Evolutionary conservation across 208 protist genomes (phyloP), one percentile per base, ranked within the genome.

Genomic region (Trypanosomatidae sp.): DNA sequence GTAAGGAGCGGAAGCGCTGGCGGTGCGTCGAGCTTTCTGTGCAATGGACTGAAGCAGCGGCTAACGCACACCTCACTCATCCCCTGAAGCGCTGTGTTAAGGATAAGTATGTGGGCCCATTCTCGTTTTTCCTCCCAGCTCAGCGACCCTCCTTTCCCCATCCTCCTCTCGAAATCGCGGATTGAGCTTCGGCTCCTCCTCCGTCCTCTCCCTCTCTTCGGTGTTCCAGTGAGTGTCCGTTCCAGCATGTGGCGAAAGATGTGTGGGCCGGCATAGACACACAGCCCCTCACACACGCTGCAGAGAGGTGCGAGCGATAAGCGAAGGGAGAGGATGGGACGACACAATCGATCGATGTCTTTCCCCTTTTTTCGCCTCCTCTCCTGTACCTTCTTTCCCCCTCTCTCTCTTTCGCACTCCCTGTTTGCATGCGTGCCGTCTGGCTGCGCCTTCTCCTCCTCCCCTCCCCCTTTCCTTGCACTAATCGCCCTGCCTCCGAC

Each of bases 311-410:
- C n/a, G 25, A 17, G 10, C 13, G 17, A 22, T 10, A 39, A 33
- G 10, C 17, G 30, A 10, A 13, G 56, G 12, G 2, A 3, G 22
- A 30, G 30, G n/a, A 39, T 5, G 52, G 1, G 52, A 15, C 25
- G 52, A 58, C 3, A 4, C 30, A 36, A 15, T 4, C 56, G 9
- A 41, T 17, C 33, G 3, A 46, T 67, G 62, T 66, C 10, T 46
- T 25, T 43, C 12, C 59, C 28, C 36, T 64, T 64, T 64, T 64
- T 64, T 64, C 25, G 15, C n/a, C n/a, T n/a, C n/a, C n/a, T n/a
- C n/a, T n/a, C n/a, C n/a, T n/a, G 25, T 47, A 9, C 62, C 43
- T 47, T 66, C 0, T 9, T n/a, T n/a, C n/a, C n/a, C n/a, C n/a
- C n/a, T n/a, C n/a, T n/a, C 19, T 10, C 28, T 22, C 30, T 41